Evolutionary conservation across 2,329 filamentous ascomycete species (phyloP).

Genomic region (Hysterium pulicare): DNA sequence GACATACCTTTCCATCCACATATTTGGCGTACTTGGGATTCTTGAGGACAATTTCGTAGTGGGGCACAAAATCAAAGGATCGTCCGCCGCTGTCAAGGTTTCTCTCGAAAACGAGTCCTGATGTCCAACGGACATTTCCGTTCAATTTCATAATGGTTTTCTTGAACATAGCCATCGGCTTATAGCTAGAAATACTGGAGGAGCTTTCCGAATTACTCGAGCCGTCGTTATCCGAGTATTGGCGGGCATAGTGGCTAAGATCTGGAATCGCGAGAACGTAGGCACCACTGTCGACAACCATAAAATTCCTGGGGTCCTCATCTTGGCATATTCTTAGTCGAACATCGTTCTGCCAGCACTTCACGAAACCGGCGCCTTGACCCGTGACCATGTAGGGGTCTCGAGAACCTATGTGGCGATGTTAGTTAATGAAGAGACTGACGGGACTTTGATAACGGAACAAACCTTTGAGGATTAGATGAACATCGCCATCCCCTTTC

Average conservation of each 20-base stretch:
- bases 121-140: constrained; percentile 89
- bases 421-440: constrained; percentile 9
- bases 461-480: constrained; percentile 81
- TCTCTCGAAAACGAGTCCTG: constrained; percentile 87
- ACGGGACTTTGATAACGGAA: background rate
- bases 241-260: constrained; percentile 81
- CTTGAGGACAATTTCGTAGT: constrained; percentile 86
- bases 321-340: constrained; percentile 80
- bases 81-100: constrained; percentile 69
- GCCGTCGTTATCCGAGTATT: constrained; percentile 49
- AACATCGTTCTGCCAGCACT: constrained; percentile 98
- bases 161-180: constrained; percentile 81
- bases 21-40: constrained; percentile 70
- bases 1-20: constrained; percentile 44
- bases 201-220: constrained; percentile 56
- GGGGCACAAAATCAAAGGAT: constrained; percentile 84
- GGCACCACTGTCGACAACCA: constrained; percentile 93
- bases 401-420: constrained; percentile 55
- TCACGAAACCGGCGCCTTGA: constrained; percentile 89
- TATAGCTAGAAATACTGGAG: constrained; percentile 61
- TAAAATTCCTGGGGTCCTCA: constrained; percentile 86
- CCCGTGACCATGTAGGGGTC: constrained; percentile 94
- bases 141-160: constrained; percentile 99
- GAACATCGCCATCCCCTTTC: constrained; percentile 94
- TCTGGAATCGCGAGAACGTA: constrained; percentile 94